These are phyloP conservation scores for Antrodiella citrinella DNA, from an alignment of 768 basidiomycete species.

Conservation along the genomic window DNA sequence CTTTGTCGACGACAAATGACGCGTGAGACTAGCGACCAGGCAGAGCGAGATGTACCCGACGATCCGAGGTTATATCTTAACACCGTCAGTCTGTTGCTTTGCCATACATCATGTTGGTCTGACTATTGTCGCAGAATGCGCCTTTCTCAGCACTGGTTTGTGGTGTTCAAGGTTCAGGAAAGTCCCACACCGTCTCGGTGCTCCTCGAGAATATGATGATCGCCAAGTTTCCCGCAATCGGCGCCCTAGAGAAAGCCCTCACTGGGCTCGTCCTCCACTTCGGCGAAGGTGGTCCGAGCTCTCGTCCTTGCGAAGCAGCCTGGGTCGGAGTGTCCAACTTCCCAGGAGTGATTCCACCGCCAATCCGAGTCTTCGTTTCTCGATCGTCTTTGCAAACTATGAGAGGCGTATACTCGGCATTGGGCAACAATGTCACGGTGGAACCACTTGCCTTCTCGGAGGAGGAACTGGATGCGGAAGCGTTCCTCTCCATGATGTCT, in stretches of 20 bases:
- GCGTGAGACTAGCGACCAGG: neutral
- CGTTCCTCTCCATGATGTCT: constrained; percentile 64
- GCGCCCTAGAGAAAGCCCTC: constrained; percentile 44
- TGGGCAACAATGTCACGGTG: constrained; percentile 39
- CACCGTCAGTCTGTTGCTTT: constrained; percentile 34
- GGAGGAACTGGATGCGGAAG: constrained; percentile 52
- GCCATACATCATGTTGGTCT: neutral
- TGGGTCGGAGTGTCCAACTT: constrained; percentile 39
- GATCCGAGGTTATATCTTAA: constrained; percentile 61
- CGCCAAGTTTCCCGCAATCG: constrained; percentile 38
- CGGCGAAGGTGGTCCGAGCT: constrained; percentile 52
- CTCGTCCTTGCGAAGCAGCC: constrained; percentile 48
- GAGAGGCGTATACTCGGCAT: constrained; percentile 43
- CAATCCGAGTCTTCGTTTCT: constrained; percentile 43
- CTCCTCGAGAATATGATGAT: constrained; percentile 67
- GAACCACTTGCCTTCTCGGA: constrained; percentile 44
- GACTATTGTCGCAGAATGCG: constrained; percentile 39
- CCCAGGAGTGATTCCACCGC: constrained; percentile 18
- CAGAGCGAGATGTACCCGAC: neutral
- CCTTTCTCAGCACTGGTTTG: constrained; percentile 73
- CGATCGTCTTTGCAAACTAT: constrained; percentile 52
- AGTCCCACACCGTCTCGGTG: constrained; percentile 64
- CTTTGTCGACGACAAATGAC: neutral
- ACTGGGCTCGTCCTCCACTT: constrained; percentile 62
- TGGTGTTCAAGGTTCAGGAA: constrained; percentile 71